Evolutionary conservation across 345 rosid genomes (phyloP).

Genomic region (Viola odorata): DNA sequence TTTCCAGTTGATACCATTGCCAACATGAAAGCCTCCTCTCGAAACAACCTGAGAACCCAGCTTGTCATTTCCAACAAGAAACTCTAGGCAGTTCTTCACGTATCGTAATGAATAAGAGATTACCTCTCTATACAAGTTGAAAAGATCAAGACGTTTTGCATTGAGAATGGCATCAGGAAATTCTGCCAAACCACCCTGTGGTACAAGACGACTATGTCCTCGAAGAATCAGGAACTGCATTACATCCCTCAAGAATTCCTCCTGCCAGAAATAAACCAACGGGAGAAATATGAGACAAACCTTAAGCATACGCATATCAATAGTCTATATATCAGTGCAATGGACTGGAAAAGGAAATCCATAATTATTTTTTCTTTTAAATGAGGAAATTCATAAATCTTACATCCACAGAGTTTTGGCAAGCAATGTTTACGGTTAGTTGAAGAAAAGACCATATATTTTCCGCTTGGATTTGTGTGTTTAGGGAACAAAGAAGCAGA

Average conservation of each 20-base stretch:
- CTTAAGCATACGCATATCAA: too few relatives aligned
- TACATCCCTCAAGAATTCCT: slow-evolving; percentile 94
- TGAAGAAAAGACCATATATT: too few relatives aligned
- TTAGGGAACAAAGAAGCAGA: background rate
- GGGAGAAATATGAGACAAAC: background rate
- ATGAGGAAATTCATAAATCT: too few relatives aligned
- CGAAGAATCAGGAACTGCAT: slow-evolving; percentile 92
- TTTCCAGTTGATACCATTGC: slow-evolving; percentile 99
- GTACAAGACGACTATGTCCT: slow-evolving; percentile 95
- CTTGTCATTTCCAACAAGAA: slow-evolving; percentile 1
- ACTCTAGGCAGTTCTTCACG: slow-evolving; percentile 3
- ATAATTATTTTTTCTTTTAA: too few relatives aligned
- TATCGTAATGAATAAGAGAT: slow-evolving; percentile 8
- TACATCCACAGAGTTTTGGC: too few relatives aligned
- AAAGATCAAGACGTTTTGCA: slow-evolving; percentile 92
- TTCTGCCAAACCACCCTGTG: slow-evolving; percentile 88
- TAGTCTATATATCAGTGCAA: too few relatives aligned
- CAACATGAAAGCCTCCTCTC: slow-evolving; percentile 97
- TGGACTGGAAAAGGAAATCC: too few relatives aligned
- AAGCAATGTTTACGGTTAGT: too few relatives aligned
- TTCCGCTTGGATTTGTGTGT: too few relatives aligned
- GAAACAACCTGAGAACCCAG: slow-evolving; percentile 75
- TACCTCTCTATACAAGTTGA: slow-evolving; percentile 97
- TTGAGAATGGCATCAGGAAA: slow-evolving; percentile 97
- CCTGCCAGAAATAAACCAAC: slow-evolving; percentile 40